These are phyloP conservation scores for Fusarium robinianum DNA, from an alignment of 2,329 filamentous ascomycete genomes.

Conservation along the genomic window DNA sequence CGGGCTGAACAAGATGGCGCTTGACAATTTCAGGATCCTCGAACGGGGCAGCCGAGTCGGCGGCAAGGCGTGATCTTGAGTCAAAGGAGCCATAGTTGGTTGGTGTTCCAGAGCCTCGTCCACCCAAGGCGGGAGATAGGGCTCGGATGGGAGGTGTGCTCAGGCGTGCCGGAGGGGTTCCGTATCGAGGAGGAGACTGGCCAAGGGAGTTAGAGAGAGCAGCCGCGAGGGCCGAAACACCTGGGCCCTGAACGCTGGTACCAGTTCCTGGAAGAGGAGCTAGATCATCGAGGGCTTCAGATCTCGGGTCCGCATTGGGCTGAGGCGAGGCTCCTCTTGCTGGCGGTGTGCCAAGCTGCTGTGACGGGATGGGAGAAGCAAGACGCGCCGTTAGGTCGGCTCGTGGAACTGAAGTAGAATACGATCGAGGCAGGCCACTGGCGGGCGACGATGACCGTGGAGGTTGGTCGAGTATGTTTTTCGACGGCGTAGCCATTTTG, in stretches of 20 bases:
- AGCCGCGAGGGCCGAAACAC: conserved; percentile 84
- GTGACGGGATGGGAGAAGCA: conserved; percentile 58
- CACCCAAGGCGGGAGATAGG: conserved; percentile 47
- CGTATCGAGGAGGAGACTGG: conserved; percentile 70
- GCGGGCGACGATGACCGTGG: conserved; percentile 53
- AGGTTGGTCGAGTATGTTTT: conserved; percentile 44
- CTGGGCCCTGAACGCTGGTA: conserved; percentile 72
- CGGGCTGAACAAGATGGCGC: conserved; percentile 80
- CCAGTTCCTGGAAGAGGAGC: conserved; percentile 69
- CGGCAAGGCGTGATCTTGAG: conserved; percentile 60
- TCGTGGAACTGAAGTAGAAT: conserved; percentile 59
- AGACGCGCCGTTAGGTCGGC: conserved; percentile 65
- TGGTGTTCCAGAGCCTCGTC: conserved; percentile 54
- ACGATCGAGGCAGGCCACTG: conserved; percentile 51
- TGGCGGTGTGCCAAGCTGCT: conserved; percentile 43
- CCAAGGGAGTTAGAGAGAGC: conserved; percentile 79
- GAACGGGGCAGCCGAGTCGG: conserved; percentile 59
- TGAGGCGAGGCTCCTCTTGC: conserved; percentile 44
- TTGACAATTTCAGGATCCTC: conserved; percentile 93
- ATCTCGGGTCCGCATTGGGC: conserved; percentile 25
- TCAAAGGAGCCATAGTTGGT: conserved; percentile 89
- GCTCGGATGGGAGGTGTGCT: conserved; percentile 58
- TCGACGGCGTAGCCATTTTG: conserved; percentile 47
- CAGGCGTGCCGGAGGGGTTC: conserved; percentile 64
- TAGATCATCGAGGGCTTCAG: conserved; percentile 47